Evolutionary conservation across 139 green algal genomes (phyloP), one percentile per base, ranked within the genome.

Genomic region (Volvox reticuliferus): DNA sequence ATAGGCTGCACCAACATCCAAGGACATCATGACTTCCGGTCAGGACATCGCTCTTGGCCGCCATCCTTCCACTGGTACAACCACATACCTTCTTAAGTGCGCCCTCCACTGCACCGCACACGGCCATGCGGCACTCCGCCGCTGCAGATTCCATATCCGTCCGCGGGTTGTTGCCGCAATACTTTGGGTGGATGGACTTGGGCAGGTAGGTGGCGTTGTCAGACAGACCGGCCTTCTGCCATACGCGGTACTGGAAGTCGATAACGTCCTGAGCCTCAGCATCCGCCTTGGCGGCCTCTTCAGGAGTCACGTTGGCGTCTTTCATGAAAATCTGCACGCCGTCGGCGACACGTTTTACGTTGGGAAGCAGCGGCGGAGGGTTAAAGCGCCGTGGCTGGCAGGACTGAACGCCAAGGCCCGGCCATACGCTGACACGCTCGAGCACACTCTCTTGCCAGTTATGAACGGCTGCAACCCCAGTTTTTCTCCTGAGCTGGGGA

Each of bases 91-190:
- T 93, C 30, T 91, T 89, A 6, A 95, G 75, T 44, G 93, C 71
- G 0, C 91, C 87, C 75, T 92, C 85, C 30, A 94, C 85, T 0
- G 91, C 89, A 30, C 91, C 93, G 80, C 55, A 97, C 89, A 98
- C 96, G n/a, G 96, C 95, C 93, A 96, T 95, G 90, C 97, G 95
- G 16, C 96, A 95, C 93, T 98, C 96, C 69, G 92, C 87, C 37
- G 95, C 93, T 3, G 96, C 95, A 0, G 78, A 88, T 82, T 92
- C 91, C 89, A 98, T 95, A 75, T 95, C 92, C 37, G 91, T 93
- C 32, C 86, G 91, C 1, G 94, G 92, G 68, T 92, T 77, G 87
- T 94, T 94, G 61, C 87, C 87, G 76, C 89, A 93, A 79, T 92
- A 91, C 62, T 90, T 84, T 2, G 94, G 94, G 87, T 95, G 93